phyloP scores from a whole-genome alignment of 2,329 filamentous ascomycete species.

The Cladophialophora carrionii region DNA sequence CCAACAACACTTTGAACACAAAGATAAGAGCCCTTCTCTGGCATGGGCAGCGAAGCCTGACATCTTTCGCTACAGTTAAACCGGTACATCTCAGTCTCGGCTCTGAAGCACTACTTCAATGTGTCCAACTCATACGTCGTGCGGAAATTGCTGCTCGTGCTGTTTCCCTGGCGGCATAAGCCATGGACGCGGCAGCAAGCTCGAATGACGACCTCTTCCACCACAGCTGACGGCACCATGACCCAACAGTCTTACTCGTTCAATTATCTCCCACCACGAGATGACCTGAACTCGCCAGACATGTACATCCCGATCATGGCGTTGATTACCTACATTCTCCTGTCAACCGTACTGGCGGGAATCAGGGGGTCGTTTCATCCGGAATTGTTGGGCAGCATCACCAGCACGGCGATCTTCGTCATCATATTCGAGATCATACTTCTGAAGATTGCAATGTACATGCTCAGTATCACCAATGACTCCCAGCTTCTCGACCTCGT shows the following conservation, averaged over 20 bases:
- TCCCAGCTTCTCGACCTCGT: conserved; percentile 91
- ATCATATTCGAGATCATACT: conserved; percentile 87
- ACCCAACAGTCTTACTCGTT: conserved; percentile 59
- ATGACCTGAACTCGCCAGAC: conserved; percentile 96
- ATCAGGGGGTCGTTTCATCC: conserved; percentile 90
- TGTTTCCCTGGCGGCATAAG: conserved; percentile 97
- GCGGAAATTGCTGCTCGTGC: conserved; percentile 87
- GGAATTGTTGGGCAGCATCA: conserved; percentile 86
- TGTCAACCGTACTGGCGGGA: conserved; percentile 87
- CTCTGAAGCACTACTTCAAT: conserved; percentile 98
- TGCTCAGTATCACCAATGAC: conserved; percentile 90
- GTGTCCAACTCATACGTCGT: conserved; percentile 97
- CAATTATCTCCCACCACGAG: conserved; percentile 81
- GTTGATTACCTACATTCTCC: conserved; percentile 92
- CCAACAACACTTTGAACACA: background rate
- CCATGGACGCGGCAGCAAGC: conserved; percentile 93
- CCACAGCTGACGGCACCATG: conserved; percentile 62
- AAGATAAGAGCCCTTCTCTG: too few species aligned
- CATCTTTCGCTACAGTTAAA: conserved; percentile 58
- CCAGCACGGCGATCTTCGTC: conserved; percentile 79
- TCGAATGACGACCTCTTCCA: conserved; percentile 47
- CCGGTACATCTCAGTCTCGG: conserved; percentile 86
- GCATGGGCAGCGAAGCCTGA: conserved; percentile 28
- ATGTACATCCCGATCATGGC: conserved; percentile 99
- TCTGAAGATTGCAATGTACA: conserved; percentile 88